phyloP scores from a whole-genome alignment of 106 monocot species.

The Chionographis japonica region DNA sequence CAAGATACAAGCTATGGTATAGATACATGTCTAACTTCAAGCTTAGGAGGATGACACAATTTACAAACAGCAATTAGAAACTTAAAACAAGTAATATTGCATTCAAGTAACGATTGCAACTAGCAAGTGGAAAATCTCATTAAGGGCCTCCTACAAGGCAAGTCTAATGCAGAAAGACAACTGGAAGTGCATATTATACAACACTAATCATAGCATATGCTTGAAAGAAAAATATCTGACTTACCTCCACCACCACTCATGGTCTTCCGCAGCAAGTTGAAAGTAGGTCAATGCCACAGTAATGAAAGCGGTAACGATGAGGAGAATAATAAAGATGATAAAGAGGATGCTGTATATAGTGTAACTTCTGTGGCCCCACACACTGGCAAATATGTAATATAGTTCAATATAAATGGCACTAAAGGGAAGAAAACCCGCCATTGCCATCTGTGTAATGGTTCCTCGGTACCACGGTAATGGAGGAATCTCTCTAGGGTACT shows the following conservation, averaged over 20 bases:
- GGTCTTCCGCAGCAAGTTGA: constrained; percentile 14
- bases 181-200: too few species aligned
- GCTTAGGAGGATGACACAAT: too few species aligned
- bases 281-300: constrained; percentile 15
- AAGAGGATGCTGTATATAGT: constrained; percentile 15
- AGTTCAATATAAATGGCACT: constrained; percentile 17
- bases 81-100: too few species aligned
- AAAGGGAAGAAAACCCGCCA: constrained; percentile 14
- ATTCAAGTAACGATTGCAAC: too few species aligned
- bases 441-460: constrained; percentile 9
- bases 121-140: too few species aligned
- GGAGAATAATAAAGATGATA: constrained; percentile 10
- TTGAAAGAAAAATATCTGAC: too few species aligned
- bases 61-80: too few species aligned
- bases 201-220: too few species aligned
- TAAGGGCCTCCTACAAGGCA: too few species aligned
- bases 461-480: constrained; percentile 10
- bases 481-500: constrained; percentile 13
- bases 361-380: constrained; percentile 12
- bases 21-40: too few species aligned
- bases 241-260: constrained; percentile 25
- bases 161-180: too few species aligned
- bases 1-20: too few species aligned
- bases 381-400: constrained; percentile 10
- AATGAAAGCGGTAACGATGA: constrained; percentile 13